Conservation (phyloP, 441 rosid genomes). For the Macaranga tanarius region DNA sequence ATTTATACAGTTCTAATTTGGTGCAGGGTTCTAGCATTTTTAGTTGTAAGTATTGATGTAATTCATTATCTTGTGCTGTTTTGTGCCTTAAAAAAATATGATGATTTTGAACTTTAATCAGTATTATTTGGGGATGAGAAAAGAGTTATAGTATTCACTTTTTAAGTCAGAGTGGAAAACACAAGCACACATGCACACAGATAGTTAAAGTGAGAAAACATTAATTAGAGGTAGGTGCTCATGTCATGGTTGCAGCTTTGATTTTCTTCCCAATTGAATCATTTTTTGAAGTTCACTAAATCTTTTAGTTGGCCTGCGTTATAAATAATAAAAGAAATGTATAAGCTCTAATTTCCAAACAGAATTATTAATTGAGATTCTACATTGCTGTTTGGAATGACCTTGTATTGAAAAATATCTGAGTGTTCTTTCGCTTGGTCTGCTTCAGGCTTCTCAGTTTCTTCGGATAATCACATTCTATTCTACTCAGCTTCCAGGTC, state of each 20-base stretch:
- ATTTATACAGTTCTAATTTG: constrained; percentile 95
- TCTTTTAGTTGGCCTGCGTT: not conserved
- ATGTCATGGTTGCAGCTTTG: not conserved
- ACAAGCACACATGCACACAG: not conserved
- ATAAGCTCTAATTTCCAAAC: not conserved
- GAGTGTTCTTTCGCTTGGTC: constrained; percentile 15
- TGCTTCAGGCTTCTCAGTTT: constrained; percentile 69
- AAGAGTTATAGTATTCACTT: not conserved
- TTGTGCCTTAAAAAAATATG: not conserved
- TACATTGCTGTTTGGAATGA: not conserved
- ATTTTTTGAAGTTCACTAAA: not conserved
- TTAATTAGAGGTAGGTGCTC: not conserved
- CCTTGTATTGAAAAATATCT: constrained; percentile 11
- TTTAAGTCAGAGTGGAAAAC: not conserved
- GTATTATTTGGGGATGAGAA: not conserved
- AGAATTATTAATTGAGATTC: not conserved
- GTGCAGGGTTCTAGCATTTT: constrained; percentile 96
- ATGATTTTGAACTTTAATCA: not conserved
- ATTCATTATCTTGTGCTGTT: not conserved
- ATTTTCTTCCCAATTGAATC: not conserved
- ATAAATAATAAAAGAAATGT: not conserved
- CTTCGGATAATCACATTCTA: constrained; percentile 92
- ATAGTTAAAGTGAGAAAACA: not conserved
- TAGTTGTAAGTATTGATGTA: constrained; percentile 70
- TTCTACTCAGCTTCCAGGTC: constrained; percentile 98